phyloP scores from a whole-genome alignment of 768 basidiomycete species.

The Sistotremastrum suecicum region DNA sequence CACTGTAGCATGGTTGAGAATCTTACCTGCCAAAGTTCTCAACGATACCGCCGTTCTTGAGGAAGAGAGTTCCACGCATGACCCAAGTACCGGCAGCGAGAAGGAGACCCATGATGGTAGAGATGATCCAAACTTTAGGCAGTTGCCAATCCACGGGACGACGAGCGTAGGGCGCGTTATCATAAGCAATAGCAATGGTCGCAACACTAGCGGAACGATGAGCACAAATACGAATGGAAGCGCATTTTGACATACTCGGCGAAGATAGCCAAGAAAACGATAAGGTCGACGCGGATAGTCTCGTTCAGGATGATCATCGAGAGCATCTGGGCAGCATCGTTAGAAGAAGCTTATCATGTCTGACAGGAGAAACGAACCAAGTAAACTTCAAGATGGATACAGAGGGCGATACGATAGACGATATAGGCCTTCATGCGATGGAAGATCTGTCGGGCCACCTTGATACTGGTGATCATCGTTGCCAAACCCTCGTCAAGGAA shows the following conservation, averaged over 20 bases:
- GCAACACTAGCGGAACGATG: constrained; percentile 17
- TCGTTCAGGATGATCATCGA: constrained; percentile 32
- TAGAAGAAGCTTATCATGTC: constrained; percentile 19
- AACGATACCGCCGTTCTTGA: constrained; percentile 24
- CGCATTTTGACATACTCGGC: constrained; percentile 14
- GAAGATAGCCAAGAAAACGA: constrained; percentile 31
- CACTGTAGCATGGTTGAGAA: not conserved
- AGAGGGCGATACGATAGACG: constrained; percentile 21
- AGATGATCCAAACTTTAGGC: constrained; percentile 34
- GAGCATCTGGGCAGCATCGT: constrained; percentile 14
- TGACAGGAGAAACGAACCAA: not conserved
- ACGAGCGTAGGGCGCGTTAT: constrained; percentile 23
- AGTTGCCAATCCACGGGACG: constrained; percentile 36
- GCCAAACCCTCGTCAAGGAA: constrained; percentile 33
- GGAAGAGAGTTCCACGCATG: constrained; percentile 27
- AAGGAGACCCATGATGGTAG: constrained; percentile 21
- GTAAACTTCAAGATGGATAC: constrained; percentile 2
- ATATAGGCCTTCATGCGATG: constrained; percentile 31
- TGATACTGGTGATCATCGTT: constrained; percentile 30
- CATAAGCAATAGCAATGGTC: constrained; percentile 36
- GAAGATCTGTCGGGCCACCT: constrained; percentile 35
- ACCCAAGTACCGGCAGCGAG: constrained; percentile 26
- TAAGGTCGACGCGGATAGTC: constrained; percentile 31
- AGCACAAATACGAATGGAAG: constrained; percentile 1
- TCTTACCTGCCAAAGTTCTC: constrained; percentile 26